Percentiles rank a stretch among this genome's conserved stretches.
phyloP scores from a whole-genome alignment of 1,284 basidiomycete species.

The Ganoderma multipileum region DNA sequence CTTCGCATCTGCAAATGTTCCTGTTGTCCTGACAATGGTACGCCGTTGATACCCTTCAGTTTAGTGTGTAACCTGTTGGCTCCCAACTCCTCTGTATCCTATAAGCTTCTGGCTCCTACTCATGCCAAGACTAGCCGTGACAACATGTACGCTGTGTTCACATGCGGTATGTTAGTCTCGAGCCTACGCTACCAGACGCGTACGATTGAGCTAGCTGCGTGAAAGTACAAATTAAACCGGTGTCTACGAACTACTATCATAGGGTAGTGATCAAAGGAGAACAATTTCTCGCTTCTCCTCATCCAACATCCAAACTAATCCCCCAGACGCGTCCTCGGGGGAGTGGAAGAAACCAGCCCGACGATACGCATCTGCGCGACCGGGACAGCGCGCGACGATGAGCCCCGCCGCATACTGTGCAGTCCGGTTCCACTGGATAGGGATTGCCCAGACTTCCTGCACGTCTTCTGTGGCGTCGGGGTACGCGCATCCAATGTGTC shows the following conservation, averaged over 20 bases:
- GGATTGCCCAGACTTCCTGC: conserved; percentile 22
- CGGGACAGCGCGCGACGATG: conserved; percentile 12
- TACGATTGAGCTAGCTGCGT: background rate
- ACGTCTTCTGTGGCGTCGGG: conserved; percentile 18
- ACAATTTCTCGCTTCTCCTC: conserved; percentile 16
- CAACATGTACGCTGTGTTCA: background rate
- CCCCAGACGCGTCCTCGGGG: conserved; percentile 10
- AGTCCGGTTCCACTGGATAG: conserved; percentile 17
- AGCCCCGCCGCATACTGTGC: conserved; percentile 19
- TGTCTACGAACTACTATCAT: background rate
- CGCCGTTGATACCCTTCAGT: conserved; percentile 10
- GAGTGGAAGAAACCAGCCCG: conserved; percentile 12
- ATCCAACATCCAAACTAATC: conserved; percentile 16
- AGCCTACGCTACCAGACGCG: background rate
- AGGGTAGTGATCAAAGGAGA: conserved; percentile 5
- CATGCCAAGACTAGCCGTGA: background rate
- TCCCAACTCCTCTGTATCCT: background rate
- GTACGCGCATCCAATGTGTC: conserved; percentile 22
- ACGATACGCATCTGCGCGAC: background rate
- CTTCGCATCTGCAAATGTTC: conserved; percentile 11
- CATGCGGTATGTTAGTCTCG: background rate
- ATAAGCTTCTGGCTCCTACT: background rate
- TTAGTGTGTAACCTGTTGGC: background rate
- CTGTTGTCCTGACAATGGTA: background rate
- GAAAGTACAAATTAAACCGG: background rate